phyloP scores from a whole-genome alignment of 805 yeast species.

The Wickerhamomyces alni region DNA sequence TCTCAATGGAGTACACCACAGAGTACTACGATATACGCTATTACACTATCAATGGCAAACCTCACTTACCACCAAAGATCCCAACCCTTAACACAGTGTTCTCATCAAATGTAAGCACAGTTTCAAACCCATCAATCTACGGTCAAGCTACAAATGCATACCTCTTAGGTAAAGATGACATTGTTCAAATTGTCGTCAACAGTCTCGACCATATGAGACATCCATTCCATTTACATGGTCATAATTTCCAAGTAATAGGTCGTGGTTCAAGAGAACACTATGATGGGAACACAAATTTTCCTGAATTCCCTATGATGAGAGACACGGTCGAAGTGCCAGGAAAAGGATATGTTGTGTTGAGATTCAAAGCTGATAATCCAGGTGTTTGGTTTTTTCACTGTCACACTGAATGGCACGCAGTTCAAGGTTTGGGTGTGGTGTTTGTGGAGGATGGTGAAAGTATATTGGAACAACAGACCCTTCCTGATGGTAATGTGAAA shows the following conservation, averaged over 20 bases:
- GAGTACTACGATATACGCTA: constrained; percentile 63
- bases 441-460: constrained; percentile 65
- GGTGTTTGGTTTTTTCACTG: constrained; percentile 86
- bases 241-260: constrained; percentile 55
- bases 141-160: constrained; percentile 64
- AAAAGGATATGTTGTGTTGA: constrained; percentile 47
- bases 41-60: constrained; percentile 62
- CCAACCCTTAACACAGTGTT: constrained; percentile 65
- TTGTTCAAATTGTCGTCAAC: constrained; percentile 70
- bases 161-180: constrained; percentile 53
- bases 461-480: constrained; percentile 31
- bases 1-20: constrained; percentile 46
- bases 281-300: constrained; percentile 10
- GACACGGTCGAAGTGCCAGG: constrained; percentile 58
- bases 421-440: constrained; percentile 70
- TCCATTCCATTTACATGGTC: constrained; percentile 78
- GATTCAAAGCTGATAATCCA: constrained; percentile 69
- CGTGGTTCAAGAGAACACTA: constrained; percentile 36
- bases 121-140: constrained; percentile 53
- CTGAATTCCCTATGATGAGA: constrained; percentile 24
- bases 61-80: constrained; percentile 61
- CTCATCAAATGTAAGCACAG: constrained; percentile 44
- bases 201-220: constrained; percentile 75
- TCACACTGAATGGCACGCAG: constrained; percentile 77
- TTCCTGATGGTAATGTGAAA: constrained; percentile 41